Base-by-base conservation (phyloP, 345 rosid genomes). In the Citrus reticulata region DNA sequence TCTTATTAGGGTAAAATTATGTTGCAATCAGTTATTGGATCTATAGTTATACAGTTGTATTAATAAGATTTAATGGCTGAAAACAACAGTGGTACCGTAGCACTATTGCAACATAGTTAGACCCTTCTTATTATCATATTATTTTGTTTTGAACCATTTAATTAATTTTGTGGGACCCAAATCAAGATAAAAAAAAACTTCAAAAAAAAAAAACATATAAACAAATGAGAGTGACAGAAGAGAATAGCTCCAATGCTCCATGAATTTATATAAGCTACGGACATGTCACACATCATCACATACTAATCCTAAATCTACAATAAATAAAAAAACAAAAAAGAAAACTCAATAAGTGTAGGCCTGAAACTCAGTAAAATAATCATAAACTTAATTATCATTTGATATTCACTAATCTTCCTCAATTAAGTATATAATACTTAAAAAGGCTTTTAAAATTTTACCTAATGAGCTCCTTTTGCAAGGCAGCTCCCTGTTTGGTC, bases 381-480 rank as follows among this genome's bases (percentile, higher is more conserved):
- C 22, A 54, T 11, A 61, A 9, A 61, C 51, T 61, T 61, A 61
- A 25, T 61, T 8, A 60, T 24, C 9, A 63, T 63, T 42, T 64
- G 49, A 46, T 6, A n/a, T 10, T 42, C 17, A 62, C 2, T 19
- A 66, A 66, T 22, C 7, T 68, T 24, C 10, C 24, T 11, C 34
- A 7, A 54, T 9, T 7, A 68, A 5, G 69, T 9, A n/a, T 10
- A 42, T 3, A 42, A 42, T 11, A 11, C 5, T 37, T 13, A 22
- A 9, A 0, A 30, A 17, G 24, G 27, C 24, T 54, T 30, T 40
- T 1, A 51, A n/a, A 62, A 42, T 27, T 14, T 81, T 60, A 85
- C 88, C 88, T 83, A 14, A 86, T 79, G 16, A 86, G 86, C 73
- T 86, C 88, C 64, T 17, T 77, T 30, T 86, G 88, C 2, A 86